A percentile compares a stretch with the other conserved stretches of the same genome.
phyloP scores from a whole-genome alignment of 768 basidiomycete genomes.

The Boletales sp. region DNA sequence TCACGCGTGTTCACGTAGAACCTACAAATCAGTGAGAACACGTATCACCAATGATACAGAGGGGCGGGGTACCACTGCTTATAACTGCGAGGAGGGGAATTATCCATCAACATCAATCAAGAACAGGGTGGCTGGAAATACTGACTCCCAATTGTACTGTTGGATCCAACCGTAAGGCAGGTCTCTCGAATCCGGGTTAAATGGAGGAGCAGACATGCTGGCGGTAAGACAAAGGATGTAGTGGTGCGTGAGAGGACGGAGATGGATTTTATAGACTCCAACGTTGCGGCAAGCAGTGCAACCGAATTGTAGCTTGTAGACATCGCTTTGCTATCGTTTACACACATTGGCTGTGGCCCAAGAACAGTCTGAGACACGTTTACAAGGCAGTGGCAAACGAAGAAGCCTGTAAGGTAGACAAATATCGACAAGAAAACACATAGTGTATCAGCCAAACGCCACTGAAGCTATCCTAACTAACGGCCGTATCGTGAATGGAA shows the following conservation, averaged over 20 bases:
- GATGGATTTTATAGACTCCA: constrained; percentile 22
- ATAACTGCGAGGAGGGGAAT: constrained; percentile 45
- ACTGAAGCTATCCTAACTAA: constrained; percentile 2
- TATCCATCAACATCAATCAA: constrained; percentile 26
- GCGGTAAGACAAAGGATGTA: constrained; percentile 4
- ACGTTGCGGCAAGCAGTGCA: constrained; percentile 13
- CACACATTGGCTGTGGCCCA: constrained; percentile 13
- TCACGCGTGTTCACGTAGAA: constrained; percentile 72
- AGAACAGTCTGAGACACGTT: constrained; percentile 5
- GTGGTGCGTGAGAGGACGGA: constrained; percentile 14
- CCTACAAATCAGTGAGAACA: constrained; percentile 38
- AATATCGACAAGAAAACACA: constrained; percentile 26
- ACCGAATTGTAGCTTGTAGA: constrained; percentile 22
- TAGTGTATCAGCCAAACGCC: constrained; percentile 21
- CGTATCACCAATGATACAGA: not conserved
- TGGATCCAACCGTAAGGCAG: constrained; percentile 68
- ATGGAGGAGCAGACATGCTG: constrained; percentile 44
- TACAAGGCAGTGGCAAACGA: constrained; percentile 2
- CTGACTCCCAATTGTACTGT: constrained; percentile 67
- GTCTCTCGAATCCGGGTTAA: constrained; percentile 52
- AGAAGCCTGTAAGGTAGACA: constrained; percentile 18
- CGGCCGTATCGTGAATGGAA: constrained; percentile 7
- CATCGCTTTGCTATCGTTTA: constrained; percentile 33
- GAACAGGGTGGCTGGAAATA: constrained; percentile 12
- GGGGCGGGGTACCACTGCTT: constrained; percentile 52